These are phyloP conservation scores for Pochonia chlamydosporia DNA, from an alignment of 2,329 filamentous ascomycete genomes.

Conservation along the genomic window DNA sequence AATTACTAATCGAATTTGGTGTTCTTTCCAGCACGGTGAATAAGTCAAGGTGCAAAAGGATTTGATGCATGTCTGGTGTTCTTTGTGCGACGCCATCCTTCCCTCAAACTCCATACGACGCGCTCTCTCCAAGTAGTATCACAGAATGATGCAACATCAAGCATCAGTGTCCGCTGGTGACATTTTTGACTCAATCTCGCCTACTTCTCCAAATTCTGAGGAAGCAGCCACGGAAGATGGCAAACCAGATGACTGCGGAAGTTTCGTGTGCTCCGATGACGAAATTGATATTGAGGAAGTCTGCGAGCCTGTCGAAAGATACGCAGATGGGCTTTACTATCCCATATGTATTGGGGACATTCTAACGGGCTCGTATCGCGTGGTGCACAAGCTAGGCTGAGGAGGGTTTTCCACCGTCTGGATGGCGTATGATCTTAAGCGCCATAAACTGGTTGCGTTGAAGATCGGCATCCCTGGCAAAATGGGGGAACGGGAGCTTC, in stretches of 20 bases:
- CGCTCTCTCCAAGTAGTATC: not conserved
- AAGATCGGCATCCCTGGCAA: not conserved
- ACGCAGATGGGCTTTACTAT: not conserved
- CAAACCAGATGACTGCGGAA: not conserved
- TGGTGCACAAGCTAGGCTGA: slow-evolving; percentile 1
- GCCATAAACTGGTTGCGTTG: not conserved
- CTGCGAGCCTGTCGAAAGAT: not conserved
- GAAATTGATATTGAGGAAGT: not conserved
- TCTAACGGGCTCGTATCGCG: not conserved
- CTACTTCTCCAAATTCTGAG: not conserved
- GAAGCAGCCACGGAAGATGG: not conserved
- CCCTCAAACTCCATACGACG: not conserved
- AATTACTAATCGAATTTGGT: too few relatives aligned
- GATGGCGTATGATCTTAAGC: not conserved
- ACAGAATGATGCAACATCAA: not conserved
- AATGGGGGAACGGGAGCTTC: not conserved
- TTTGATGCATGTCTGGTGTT: too few relatives aligned
- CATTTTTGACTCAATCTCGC: not conserved
- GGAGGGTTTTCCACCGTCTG: not conserved
- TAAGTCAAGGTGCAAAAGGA: too few relatives aligned
- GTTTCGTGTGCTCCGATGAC: not conserved
- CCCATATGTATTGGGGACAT: not conserved
- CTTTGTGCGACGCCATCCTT: not conserved
- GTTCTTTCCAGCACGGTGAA: too few relatives aligned
- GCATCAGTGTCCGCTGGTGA: not conserved